A percentile compares a stretch with the other conserved stretches of the same genome.
Evolutionary conservation across 1,139 yeast species (phyloP).

Genomic region (Debaryomycetaceae sp.): DNA sequence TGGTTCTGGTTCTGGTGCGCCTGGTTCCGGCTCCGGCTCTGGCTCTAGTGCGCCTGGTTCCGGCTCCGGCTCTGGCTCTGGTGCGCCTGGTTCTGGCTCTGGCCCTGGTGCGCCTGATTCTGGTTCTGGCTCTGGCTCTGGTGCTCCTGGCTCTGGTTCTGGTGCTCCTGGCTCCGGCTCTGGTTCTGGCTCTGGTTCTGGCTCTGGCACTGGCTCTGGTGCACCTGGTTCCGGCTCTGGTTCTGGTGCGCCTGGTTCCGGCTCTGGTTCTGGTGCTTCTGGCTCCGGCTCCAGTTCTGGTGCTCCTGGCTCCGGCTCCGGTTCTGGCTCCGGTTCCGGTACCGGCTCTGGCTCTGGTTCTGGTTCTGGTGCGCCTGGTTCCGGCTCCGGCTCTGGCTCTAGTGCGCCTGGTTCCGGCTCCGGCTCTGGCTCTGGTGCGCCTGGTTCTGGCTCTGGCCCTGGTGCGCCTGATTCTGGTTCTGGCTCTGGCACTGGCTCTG

Average conservation of each 20-base stretch:
- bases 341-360: conserved; percentile 20
- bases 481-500: conserved; percentile 5
- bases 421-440: conserved; percentile 16
- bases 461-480: conserved; percentile 7
- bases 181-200: conserved; percentile 2
- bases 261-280: conserved; percentile 9
- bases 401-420: conserved; percentile 10
- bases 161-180: conserved; percentile 1
- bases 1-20: conserved; percentile 15
- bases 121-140: conserved; percentile 5
- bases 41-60: conserved; percentile 7
- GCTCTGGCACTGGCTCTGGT: conserved; percentile 2
- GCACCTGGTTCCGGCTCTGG: conserved; percentile 5
- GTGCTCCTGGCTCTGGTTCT: conserved; percentile 1
- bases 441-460: conserved; percentile 10
- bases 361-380: conserved; percentile 15
- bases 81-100: conserved; percentile 4
- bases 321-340: too few relatives aligned
- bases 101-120: conserved; percentile 4
- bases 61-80: conserved; percentile 5
- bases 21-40: conserved; percentile 9
- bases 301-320: conserved; percentile 4
- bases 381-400: conserved; percentile 11
- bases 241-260: too few relatives aligned
- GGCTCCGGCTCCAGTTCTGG: too few relatives aligned